phyloP scores from a whole-genome alignment of 768 basidiomycete genomes.

The Phlebiopsis gigantea region DNA sequence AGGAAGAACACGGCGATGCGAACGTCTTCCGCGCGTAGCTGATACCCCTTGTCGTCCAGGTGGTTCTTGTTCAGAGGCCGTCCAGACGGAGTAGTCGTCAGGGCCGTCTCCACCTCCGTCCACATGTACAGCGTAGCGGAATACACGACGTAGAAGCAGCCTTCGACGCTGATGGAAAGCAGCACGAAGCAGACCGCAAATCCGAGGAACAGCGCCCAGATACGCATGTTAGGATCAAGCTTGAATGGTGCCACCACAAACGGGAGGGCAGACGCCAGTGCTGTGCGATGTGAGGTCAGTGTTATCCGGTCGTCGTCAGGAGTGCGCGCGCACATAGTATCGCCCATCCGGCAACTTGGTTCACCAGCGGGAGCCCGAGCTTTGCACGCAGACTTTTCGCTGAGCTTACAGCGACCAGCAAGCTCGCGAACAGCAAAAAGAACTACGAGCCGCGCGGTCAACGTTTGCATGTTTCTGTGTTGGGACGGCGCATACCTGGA shows the following conservation, averaged over 20 bases:
- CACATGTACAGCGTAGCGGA: conserved; percentile 57
- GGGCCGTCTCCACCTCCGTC: conserved; percentile 54
- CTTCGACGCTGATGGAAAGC: conserved; percentile 78
- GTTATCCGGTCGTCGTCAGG: no score
- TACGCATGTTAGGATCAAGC: conserved; percentile 30
- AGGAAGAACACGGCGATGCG: conserved; percentile 77
- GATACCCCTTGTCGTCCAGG: conserved; percentile 12
- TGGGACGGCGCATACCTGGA: background rate
- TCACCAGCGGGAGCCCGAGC: conserved; percentile 53
- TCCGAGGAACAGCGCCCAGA: conserved; percentile 61
- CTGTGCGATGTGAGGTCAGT: no score
- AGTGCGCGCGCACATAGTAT: conserved; percentile 45
- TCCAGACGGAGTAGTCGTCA: conserved; percentile 14
- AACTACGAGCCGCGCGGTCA: conserved; percentile 28
- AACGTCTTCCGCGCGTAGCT: conserved; percentile 46
- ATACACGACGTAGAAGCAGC: conserved; percentile 73
- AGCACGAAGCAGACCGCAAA: conserved; percentile 74
- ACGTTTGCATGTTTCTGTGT: background rate
- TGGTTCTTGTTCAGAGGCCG: background rate
- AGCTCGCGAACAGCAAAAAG: conserved; percentile 38
- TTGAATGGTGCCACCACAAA: conserved; percentile 34
- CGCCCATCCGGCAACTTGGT: conserved; percentile 62
- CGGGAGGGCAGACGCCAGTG: conserved; percentile 49
- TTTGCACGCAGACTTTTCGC: conserved; percentile 59
- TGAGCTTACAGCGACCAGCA: conserved; percentile 54